Conservation (phyloP, 345 rosid species). For the Corchorus olitorius region DNA sequence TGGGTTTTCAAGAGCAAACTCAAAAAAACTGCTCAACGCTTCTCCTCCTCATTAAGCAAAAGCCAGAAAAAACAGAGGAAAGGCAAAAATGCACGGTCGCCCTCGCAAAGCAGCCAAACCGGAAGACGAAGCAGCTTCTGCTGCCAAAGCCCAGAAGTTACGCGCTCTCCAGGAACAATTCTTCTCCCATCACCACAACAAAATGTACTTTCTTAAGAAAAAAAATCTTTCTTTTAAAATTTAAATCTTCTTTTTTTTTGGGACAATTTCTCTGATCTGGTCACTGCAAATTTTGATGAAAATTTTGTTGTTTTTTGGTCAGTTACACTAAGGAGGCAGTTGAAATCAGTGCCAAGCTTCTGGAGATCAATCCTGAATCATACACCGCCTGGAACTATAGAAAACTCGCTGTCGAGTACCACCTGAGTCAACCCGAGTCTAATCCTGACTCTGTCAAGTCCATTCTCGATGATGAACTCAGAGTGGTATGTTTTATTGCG, state of each 20-base stretch:
- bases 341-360: conserved; percentile 72
- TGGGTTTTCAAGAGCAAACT: background rate
- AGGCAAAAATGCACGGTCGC: conserved; percentile 76
- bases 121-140: conserved; percentile 64
- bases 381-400: conserved; percentile 94
- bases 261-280: background rate
- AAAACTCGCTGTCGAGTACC: conserved; percentile 71
- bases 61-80: background rate
- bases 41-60: background rate
- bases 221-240: too few species aligned
- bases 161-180: conserved; percentile 68
- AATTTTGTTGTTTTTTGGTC: conserved; percentile 10
- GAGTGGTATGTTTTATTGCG: conserved; percentile 45
- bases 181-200: conserved; percentile 59
- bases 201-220: conserved; percentile 46
- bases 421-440: conserved; percentile 37
- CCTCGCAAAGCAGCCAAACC: conserved; percentile 67
- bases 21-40: background rate
- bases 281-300: background rate
- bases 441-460: conserved; percentile 51
- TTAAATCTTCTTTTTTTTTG: background rate
- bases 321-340: conserved; percentile 85
- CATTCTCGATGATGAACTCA: conserved; percentile 69
- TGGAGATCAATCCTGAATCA: conserved; percentile 79
- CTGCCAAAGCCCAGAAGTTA: conserved; percentile 74